Evolutionary conservation across 805 yeast species (phyloP).

Genomic region (Blastobotrys terrestris): DNA sequence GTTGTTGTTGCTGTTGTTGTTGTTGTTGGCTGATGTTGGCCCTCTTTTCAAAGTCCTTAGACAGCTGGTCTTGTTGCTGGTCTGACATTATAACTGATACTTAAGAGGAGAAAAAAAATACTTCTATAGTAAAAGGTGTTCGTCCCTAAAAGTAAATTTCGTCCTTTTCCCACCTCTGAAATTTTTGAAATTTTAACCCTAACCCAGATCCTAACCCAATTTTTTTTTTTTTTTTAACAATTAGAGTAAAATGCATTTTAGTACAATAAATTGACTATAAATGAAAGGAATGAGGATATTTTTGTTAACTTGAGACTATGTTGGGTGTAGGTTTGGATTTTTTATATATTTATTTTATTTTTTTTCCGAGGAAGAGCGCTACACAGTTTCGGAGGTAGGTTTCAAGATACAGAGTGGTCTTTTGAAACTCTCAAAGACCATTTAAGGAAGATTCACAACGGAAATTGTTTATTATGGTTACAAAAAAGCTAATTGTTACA

Average conservation of each 20-base stretch:
- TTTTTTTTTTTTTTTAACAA: too few species aligned
- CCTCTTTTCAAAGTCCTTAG: conserved; percentile 29
- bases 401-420: too few species aligned
- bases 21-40: conserved; percentile 28
- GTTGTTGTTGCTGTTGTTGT: conserved; percentile 38
- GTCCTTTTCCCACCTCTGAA: not conserved
- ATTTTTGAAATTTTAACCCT: not conserved
- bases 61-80: conserved; percentile 23
- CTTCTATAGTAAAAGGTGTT: not conserved
- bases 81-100: conserved; percentile 5
- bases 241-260: too few species aligned
- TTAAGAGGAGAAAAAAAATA: not conserved
- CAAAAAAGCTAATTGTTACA: too few species aligned
- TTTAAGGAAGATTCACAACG: too few species aligned
- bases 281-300: too few species aligned
- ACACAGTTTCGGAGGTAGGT: too few species aligned
- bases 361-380: not conserved
- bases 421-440: too few species aligned
- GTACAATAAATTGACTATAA: too few species aligned
- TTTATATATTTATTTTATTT: too few species aligned
- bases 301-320: too few species aligned
- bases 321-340: not conserved
- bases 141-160: not conserved
- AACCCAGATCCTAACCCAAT: not conserved
- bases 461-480: too few species aligned